Evolutionary conservation across 2,329 filamentous ascomycete species (phyloP).

Genomic region (Leptographium wingfieldii): DNA sequence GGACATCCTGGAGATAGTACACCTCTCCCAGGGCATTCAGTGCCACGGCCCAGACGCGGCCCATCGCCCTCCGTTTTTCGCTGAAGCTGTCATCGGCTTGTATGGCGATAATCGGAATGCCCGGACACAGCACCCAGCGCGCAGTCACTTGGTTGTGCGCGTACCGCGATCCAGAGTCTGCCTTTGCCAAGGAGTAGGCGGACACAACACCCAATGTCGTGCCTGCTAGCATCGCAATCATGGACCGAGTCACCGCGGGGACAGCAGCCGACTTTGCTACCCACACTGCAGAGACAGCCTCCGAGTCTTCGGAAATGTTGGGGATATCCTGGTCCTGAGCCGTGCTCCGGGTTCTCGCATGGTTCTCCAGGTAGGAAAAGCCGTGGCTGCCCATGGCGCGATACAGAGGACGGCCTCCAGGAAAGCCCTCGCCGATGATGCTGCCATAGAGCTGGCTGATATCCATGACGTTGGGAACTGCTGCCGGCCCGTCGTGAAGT

Average conservation of each 20-base stretch:
- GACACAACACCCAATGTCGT: slow-evolving; percentile 75
- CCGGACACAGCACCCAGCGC: slow-evolving; percentile 82
- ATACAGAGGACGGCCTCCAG: slow-evolving; percentile 70
- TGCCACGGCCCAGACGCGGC: slow-evolving; percentile 80
- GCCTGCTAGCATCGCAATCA: slow-evolving; percentile 72
- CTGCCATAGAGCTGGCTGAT: slow-evolving; percentile 77
- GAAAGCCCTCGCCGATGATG: slow-evolving; percentile 74
- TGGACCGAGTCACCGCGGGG: slow-evolving; percentile 57
- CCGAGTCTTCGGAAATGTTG: slow-evolving; percentile 53
- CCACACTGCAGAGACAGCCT: slow-evolving; percentile 73
- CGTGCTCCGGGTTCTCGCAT: slow-evolving; percentile 41
- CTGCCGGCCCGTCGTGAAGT: slow-evolving; percentile 64
- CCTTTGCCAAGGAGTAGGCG: slow-evolving; percentile 60
- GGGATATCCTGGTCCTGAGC: slow-evolving; percentile 63
- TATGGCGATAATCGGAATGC: slow-evolving; percentile 72
- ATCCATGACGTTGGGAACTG: slow-evolving; percentile 77
- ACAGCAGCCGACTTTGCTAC: slow-evolving; percentile 71
- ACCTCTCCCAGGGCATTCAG: slow-evolving; percentile 88
- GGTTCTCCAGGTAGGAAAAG: slow-evolving; percentile 55
- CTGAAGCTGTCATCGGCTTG: slow-evolving; percentile 75
- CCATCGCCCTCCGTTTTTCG: slow-evolving; percentile 51
- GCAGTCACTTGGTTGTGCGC: slow-evolving; percentile 69
- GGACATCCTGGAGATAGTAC: slow-evolving; percentile 68
- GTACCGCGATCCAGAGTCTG: slow-evolving; percentile 46
- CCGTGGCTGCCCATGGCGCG: slow-evolving; percentile 61